Conservation (phyloP, 805 yeast genomes). For the Maudiozyma pseudohumilis region DNA sequence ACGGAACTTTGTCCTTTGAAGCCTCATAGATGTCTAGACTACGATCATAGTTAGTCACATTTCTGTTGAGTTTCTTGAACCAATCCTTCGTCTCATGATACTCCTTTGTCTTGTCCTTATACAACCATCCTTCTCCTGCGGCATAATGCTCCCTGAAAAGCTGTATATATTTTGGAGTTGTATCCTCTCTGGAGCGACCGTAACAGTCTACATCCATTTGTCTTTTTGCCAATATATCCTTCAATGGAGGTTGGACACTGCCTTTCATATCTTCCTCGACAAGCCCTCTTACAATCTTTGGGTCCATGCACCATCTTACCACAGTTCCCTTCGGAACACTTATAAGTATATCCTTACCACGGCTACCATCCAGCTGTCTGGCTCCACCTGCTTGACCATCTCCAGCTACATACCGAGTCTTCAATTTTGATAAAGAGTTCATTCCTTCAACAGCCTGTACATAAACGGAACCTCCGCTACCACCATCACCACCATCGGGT, state of each 20-base stretch:
- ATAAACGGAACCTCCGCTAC: constrained; percentile 80
- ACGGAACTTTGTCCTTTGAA: constrained; percentile 59
- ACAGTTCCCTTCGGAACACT: constrained; percentile 91
- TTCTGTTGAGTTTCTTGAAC: constrained; percentile 53
- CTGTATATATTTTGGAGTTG: constrained; percentile 41
- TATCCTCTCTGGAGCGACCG: constrained; percentile 22
- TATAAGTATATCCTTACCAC: constrained; percentile 68
- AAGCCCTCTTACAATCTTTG: constrained; percentile 35
- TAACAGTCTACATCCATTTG: constrained; percentile 28
- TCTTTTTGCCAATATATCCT: constrained; percentile 15
- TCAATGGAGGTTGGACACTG: constrained; percentile 14
- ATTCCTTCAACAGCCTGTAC: constrained; percentile 69
- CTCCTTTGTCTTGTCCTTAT: constrained; percentile 65
- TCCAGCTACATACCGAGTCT: constrained; percentile 58
- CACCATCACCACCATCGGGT: constrained; percentile 99
- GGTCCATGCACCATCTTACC: constrained; percentile 76
- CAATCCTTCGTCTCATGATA: constrained; percentile 57
- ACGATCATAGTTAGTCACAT: constrained; percentile 56
- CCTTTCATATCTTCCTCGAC: constrained; percentile 13
- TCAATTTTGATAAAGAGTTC: constrained; percentile 60
- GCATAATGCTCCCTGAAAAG: constrained; percentile 50
- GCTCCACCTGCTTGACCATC: constrained; percentile 65
- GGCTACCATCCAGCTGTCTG: constrained; percentile 76
- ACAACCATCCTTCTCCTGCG: constrained; percentile 83
- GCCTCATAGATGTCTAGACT: constrained; percentile 49